A percentile compares a stretch with the other conserved stretches of the same genome.
Evolutionary conservation across 2,329 filamentous ascomycete species (phyloP).

Genomic region (Verticillium dahliae): DNA sequence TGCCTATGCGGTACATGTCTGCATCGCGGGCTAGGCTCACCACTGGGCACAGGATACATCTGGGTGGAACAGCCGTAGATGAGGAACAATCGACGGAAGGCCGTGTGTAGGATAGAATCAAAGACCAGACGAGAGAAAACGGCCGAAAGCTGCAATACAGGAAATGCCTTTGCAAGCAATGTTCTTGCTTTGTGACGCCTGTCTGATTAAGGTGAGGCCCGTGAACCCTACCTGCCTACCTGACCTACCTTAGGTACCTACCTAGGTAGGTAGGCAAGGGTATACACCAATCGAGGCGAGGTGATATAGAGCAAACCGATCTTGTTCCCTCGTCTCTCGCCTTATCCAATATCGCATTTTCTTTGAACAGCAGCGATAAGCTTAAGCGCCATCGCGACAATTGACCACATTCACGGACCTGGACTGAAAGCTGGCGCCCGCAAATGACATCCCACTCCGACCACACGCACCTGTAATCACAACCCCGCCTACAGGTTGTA

Average conservation of each 20-base stretch:
- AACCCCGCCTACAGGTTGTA: constrained; percentile 1
- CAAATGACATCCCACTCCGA: background rate
- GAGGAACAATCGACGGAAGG: background rate
- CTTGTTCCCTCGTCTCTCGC: background rate
- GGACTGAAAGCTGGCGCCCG: background rate
- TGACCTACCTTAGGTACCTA: too few relatives aligned
- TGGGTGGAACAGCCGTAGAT: background rate
- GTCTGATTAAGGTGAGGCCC: background rate
- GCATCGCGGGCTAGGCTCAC: background rate
- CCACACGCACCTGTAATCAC: background rate
- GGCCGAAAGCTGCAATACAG: background rate
- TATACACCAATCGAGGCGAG: background rate
- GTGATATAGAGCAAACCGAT: background rate
- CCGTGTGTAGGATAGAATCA: background rate
- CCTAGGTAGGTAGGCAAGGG: background rate
- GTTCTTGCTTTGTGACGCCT: background rate
- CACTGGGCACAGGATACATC: background rate
- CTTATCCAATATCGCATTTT: background rate
- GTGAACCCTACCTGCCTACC: background rate
- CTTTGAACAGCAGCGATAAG: background rate
- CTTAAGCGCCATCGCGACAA: background rate
- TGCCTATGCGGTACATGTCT: background rate
- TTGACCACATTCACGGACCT: background rate
- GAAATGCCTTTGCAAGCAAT: background rate
- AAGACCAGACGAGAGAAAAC: background rate